Conservation (phyloP, 306 rosid genomes). For the Fragaria vesca region DNA sequence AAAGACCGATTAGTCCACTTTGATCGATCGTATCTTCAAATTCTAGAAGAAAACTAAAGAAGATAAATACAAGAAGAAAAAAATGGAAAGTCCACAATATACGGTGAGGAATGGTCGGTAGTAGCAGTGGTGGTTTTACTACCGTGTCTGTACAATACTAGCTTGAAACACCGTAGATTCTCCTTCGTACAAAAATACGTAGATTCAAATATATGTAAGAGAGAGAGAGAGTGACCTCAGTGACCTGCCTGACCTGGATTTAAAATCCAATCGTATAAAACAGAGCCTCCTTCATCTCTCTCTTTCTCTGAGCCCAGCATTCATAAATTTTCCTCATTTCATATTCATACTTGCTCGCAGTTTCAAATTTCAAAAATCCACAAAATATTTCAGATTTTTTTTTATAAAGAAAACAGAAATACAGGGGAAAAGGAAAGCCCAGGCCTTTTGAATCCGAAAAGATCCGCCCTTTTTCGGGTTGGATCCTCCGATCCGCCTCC, state of each 20-base stretch:
- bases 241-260: conserved; percentile 22
- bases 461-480: conserved; percentile 50
- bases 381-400: not conserved
- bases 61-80: not conserved
- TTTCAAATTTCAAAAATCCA: conserved; percentile 33
- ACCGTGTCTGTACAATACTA: conserved; percentile 1
- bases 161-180: conserved; percentile 22
- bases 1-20: too few species aligned
- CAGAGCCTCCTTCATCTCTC: conserved; percentile 1
- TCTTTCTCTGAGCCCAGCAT: not conserved
- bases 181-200: not conserved
- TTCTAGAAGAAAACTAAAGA: conserved; percentile 1
- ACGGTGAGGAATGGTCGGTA: not conserved
- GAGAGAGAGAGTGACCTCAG: not conserved
- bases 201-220: not conserved
- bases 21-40: not conserved
- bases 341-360: not conserved
- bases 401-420: not conserved
- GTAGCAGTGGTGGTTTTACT: not conserved
- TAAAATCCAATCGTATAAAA: conserved; percentile 12
- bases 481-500: conserved; percentile 56
- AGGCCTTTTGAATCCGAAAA: conserved; percentile 41
- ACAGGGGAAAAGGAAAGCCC: not conserved
- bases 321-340: conserved; percentile 3
- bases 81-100: not conserved